phyloP scores from a whole-genome alignment of 164 flowering plant species.

The Tetracentron sinense region DNA sequence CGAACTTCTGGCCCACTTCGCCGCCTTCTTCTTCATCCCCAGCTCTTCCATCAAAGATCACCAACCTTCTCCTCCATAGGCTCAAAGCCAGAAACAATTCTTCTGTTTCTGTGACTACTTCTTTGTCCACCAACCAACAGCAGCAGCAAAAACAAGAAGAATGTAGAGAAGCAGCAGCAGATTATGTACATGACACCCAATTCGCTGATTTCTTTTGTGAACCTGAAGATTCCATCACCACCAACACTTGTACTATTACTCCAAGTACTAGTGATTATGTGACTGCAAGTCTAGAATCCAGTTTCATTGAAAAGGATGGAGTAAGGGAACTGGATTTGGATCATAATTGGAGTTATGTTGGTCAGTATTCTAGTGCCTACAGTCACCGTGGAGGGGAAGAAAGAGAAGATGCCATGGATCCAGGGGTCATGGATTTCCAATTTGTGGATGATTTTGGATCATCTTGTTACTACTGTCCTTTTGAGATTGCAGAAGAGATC shows the following conservation, averaged over 20 bases:
- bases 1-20: constrained; percentile 39
- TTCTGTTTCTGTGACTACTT: neutral
- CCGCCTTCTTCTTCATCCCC: constrained; percentile 27
- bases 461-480: constrained; percentile 25
- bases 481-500: constrained; percentile 38
- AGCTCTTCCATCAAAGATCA: constrained; percentile 38
- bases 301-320: constrained; percentile 1
- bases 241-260: neutral
- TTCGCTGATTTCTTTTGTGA: constrained; percentile 15
- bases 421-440: constrained; percentile 30
- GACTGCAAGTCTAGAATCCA: constrained; percentile 2
- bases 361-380: neutral
- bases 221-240: neutral
- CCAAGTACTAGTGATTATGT: neutral
- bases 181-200: constrained; percentile 10
- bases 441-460: constrained; percentile 30
- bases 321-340: constrained; percentile 9
- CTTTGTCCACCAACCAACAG: constrained; percentile 2
- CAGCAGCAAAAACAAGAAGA: constrained; percentile 4
- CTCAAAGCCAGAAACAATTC: constrained; percentile 38
- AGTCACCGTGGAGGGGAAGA: neutral
- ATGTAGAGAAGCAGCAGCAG: neutral
- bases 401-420: constrained; percentile 16
- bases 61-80: constrained; percentile 39
- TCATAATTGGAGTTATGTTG: constrained; percentile 8